phyloP scores from a whole-genome alignment of 2,329 filamentous ascomycete species.

The Cladosporium oxysporum region DNA sequence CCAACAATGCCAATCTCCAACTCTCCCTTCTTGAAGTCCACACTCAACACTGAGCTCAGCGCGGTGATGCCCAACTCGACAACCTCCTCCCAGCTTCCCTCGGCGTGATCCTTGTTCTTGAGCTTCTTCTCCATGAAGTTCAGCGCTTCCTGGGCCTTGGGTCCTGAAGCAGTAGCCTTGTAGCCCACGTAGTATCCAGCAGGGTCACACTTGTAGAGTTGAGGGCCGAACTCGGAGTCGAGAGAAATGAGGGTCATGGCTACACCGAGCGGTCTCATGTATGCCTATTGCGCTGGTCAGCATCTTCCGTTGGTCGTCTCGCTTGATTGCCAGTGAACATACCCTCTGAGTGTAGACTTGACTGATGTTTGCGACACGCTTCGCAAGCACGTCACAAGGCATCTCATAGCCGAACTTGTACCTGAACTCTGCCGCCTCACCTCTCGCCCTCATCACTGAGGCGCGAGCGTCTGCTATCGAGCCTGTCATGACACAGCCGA shows the following conservation, averaged over 20 bases:
- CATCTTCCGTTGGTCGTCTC: slow-evolving; percentile 18
- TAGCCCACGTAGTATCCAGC: slow-evolving; percentile 98
- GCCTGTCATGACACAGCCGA: slow-evolving; percentile 97
- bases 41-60: slow-evolving; percentile 92
- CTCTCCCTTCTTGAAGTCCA: slow-evolving; percentile 99
- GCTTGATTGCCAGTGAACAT: slow-evolving; percentile 35
- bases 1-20: slow-evolving; percentile 97
- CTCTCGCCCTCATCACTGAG: slow-evolving; percentile 87
- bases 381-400: slow-evolving; percentile 95
- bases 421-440: slow-evolving; percentile 94
- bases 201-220: slow-evolving; percentile 97
- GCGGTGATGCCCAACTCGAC: slow-evolving; percentile 96
- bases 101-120: slow-evolving; percentile 95
- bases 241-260: slow-evolving; percentile 93
- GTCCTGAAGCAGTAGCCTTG: slow-evolving; percentile 95
- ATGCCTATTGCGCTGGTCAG: slow-evolving; percentile 63
- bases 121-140: slow-evolving; percentile 99
- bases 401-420: slow-evolving; percentile 99
- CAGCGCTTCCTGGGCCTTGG: slow-evolving; percentile 97
- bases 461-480: slow-evolving; percentile 97
- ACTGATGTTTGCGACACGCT: slow-evolving; percentile 97
- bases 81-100: slow-evolving; percentile 94
- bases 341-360: slow-evolving; percentile 99
- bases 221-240: slow-evolving; percentile 87
- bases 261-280: slow-evolving; percentile 97